Percentiles rank a stretch among this genome's conserved stretches.
Evolutionary conservation across 208 protist genomes (phyloP).

Genomic region (Naegleria lovaniensis): DNA sequence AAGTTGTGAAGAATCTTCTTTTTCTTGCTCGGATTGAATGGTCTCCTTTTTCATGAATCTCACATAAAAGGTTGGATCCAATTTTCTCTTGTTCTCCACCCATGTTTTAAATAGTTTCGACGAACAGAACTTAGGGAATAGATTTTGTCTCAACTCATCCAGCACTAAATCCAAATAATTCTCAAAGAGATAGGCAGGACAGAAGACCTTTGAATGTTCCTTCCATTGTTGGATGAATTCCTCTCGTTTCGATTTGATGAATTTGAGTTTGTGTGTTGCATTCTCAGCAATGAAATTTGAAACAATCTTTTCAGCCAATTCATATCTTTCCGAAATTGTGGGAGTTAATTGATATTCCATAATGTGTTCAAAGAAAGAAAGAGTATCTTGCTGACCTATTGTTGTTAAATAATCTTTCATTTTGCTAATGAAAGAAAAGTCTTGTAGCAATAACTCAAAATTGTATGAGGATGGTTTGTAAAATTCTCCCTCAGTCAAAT

Average conservation of each 20-base stretch:
- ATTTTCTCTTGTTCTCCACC: neutral
- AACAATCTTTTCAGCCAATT: neutral
- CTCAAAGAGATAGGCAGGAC: neutral
- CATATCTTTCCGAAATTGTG: neutral
- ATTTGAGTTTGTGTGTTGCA: neutral
- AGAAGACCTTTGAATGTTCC: neutral
- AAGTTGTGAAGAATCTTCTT: neutral
- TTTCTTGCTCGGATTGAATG: neutral
- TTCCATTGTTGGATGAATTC: neutral
- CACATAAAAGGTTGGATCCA: neutral
- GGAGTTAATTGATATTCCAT: neutral
- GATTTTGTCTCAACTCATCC: neutral
- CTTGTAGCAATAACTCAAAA: neutral
- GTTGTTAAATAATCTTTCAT: neutral
- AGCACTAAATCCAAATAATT: neutral
- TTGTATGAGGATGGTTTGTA: neutral
- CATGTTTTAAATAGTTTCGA: neutral
- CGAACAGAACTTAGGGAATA: neutral
- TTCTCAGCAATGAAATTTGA: neutral
- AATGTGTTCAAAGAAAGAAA: neutral
- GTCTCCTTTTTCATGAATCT: neutral
- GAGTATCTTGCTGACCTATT: neutral
- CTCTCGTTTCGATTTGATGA: neutral
- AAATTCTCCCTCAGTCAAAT: neutral
- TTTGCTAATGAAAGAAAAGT: neutral